Evolutionary conservation across 805 yeast species (phyloP).

Genomic region (Hanseniaspora valbyensis): DNA sequence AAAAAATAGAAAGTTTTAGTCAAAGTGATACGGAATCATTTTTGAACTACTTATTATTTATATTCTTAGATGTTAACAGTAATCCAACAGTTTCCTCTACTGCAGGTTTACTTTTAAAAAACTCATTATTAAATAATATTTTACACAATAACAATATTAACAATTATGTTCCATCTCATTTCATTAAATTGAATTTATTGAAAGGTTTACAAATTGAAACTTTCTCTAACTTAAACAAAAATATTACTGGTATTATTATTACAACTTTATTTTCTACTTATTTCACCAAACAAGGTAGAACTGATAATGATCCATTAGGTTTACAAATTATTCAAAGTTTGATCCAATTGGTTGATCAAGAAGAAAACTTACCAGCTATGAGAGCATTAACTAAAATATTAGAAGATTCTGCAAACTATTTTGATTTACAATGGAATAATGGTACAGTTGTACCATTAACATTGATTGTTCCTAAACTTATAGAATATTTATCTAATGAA

Average conservation of each 20-base stretch:
- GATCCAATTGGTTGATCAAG: conserved; percentile 45
- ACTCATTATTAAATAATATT: conserved; percentile 40
- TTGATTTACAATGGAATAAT: conserved; percentile 57
- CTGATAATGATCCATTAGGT: conserved; percentile 38
- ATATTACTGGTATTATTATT: conserved; percentile 82
- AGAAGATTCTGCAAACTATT: conserved; percentile 64
- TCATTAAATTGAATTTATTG: conserved; percentile 36
- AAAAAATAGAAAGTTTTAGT: conserved; percentile 5
- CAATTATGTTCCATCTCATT: conserved; percentile 30
- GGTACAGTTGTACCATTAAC: conserved; percentile 48
- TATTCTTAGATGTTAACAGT: conserved; percentile 46
- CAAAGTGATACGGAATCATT: conserved; percentile 28
- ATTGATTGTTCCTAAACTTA: conserved; percentile 53
- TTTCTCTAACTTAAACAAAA: conserved; percentile 46
- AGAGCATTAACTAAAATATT: conserved; percentile 76
- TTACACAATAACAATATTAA: conserved; percentile 29
- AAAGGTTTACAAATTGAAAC: conserved; percentile 29
- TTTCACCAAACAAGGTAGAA: conserved; percentile 27
- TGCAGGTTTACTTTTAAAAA: conserved; percentile 79
- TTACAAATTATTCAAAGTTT: conserved; percentile 55
- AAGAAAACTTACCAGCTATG: conserved; percentile 37
- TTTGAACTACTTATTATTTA: conserved; percentile 64
- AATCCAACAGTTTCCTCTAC: conserved; percentile 60
- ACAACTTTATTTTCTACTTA: conserved; percentile 61
- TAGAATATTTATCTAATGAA: conserved; percentile 37